Evolutionary conservation across 2,329 filamentous ascomycete species (phyloP).

Genomic region (Trichoderma guizhouense): DNA sequence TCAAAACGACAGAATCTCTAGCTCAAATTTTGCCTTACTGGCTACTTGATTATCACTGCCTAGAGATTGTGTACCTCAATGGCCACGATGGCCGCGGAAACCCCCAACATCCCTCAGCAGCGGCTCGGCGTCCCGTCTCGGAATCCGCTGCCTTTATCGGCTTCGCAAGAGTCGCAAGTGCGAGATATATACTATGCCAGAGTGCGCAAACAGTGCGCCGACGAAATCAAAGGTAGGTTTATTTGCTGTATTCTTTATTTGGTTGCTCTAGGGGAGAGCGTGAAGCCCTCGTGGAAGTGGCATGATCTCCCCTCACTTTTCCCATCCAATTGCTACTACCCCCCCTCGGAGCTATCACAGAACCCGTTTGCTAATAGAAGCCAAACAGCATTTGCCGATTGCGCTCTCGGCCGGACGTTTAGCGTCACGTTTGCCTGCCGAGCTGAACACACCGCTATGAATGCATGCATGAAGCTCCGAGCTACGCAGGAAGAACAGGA

Average conservation of each 20-base stretch:
- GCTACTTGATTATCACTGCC: background rate
- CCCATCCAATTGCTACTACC: background rate
- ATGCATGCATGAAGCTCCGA: conserved; percentile 84
- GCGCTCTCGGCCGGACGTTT: conserved; percentile 80
- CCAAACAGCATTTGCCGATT: conserved; percentile 80
- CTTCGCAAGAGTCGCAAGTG: conserved; percentile 77
- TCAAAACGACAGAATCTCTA: background rate
- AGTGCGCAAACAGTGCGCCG: conserved; percentile 70
- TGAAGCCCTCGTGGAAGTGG: background rate
- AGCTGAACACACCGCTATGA: conserved; percentile 78
- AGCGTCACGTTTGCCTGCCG: conserved; percentile 86
- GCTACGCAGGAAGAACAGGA: conserved; percentile 84
- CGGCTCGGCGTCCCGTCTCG: conserved; percentile 54
- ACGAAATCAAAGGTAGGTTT: conserved; percentile 68
- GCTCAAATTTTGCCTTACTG: too few relatives aligned
- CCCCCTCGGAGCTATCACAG: background rate
- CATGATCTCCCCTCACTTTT: background rate
- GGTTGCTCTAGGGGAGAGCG: background rate
- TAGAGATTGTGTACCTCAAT: background rate
- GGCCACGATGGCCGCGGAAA: conserved; percentile 35
- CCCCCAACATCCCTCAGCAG: conserved; percentile 32
- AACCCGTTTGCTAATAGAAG: background rate
- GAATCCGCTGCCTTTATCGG: conserved; percentile 80
- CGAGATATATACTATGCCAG: conserved; percentile 76
- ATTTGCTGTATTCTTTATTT: background rate